Percentiles rank a stretch among this genome's conserved stretches.
Conservation (phyloP, 2,329 filamentous ascomycete species). For the Paraphaeosphaeria minitans region DNA sequence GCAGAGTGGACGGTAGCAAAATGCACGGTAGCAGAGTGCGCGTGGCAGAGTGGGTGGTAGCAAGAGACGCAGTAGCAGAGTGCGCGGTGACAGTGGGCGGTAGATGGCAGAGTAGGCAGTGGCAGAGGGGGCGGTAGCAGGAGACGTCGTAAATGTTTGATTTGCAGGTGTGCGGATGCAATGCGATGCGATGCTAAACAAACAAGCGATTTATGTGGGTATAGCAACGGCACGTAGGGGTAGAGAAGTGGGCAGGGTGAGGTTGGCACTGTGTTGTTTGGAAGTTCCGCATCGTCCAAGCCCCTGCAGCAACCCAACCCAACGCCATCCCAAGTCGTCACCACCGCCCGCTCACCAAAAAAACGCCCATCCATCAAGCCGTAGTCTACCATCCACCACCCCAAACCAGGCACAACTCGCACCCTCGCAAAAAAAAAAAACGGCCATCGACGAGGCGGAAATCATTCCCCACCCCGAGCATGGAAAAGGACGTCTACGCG, state of each 20-base stretch:
- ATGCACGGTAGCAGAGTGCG: too few species aligned
- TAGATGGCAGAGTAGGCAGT: too few species aligned
- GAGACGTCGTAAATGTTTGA: not conserved
- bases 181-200: conserved; percentile 1
- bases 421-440: too few species aligned
- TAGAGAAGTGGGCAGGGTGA: not conserved
- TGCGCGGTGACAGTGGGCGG: too few species aligned
- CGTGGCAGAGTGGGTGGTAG: not conserved
- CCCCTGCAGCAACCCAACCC: conserved; percentile 15
- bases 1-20: not conserved
- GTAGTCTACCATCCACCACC: too few species aligned
- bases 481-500: conserved; percentile 57
- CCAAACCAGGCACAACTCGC: too few species aligned
- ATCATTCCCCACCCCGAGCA: conserved; percentile 13
- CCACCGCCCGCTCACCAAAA: conserved; percentile 2
- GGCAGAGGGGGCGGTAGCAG: not conserved
- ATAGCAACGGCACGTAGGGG: not conserved
- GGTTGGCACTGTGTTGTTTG: conserved; percentile 5
- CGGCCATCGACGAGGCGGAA: not conserved
- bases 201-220: conserved; percentile 5
- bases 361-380: too few species aligned
- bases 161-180: not conserved
- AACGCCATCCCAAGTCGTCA: conserved; percentile 16
- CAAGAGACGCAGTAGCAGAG: not conserved
- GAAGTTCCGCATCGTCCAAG: too few species aligned